phyloP scores from a whole-genome alignment of 306 rosid species.

The Corylus americana region DNA sequence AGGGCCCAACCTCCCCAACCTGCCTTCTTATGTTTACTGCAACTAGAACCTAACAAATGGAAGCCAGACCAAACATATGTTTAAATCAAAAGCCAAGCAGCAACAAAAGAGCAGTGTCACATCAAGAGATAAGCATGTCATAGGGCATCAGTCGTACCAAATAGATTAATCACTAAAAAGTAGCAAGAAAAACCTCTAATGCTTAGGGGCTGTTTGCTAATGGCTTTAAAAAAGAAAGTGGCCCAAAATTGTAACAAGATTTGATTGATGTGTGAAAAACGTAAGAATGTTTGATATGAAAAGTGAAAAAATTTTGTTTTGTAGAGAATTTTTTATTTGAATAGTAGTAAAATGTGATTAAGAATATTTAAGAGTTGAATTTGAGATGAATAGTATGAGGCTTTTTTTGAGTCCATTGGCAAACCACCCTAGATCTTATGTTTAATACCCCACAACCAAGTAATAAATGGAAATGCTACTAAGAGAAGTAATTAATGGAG shows the following conservation, averaged over 20 bases:
- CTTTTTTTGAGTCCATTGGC: no score
- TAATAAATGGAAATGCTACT: neutral
- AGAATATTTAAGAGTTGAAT: no score
- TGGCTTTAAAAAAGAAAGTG: no score
- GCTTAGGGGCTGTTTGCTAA: no score
- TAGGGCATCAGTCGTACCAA: neutral
- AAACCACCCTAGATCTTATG: neutral
- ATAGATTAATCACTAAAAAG: neutral
- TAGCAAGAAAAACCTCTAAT: neutral
- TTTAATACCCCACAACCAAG: neutral
- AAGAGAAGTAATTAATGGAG: neutral
- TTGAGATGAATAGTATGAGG: no score
- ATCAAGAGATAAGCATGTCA: neutral
- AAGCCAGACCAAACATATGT: neutral
- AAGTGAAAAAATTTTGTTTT: no score
- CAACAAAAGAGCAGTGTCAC: neutral
- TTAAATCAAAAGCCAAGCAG: neutral
- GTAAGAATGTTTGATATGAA: no score
- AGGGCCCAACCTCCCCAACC: constrained; percentile 29
- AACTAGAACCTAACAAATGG: constrained; percentile 36
- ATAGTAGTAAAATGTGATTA: no score
- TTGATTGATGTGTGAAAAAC: no score
- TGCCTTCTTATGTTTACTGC: constrained; percentile 25
- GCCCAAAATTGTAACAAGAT: no score
- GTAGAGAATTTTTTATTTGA: no score